phyloP scores from a whole-genome alignment of 148 eudicot genomes.

The Rhododendron williamsianum region DNA sequence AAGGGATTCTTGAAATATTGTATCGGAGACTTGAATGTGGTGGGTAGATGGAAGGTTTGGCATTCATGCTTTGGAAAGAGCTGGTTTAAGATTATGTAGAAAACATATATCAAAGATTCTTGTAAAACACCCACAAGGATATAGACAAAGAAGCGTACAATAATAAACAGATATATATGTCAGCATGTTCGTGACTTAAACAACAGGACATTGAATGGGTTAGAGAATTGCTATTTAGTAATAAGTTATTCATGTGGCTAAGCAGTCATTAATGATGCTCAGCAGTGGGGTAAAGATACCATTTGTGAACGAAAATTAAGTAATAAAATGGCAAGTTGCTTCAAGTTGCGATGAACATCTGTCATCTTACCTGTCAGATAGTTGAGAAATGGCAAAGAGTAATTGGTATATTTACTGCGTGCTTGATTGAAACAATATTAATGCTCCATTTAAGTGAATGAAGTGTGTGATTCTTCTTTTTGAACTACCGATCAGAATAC shows the following conservation, averaged over 20 bases:
- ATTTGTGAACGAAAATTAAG: background rate
- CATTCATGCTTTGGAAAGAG: background rate
- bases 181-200: background rate
- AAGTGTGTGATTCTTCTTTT: background rate
- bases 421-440: background rate
- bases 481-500: too few relatives aligned
- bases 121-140: background rate
- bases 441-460: background rate
- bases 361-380: background rate
- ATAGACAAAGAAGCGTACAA: background rate
- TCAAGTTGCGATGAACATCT: background rate
- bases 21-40: background rate
- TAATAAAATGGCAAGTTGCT: background rate
- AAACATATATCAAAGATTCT: background rate
- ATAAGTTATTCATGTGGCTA: background rate
- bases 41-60: background rate
- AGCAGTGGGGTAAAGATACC: background rate
- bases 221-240: background rate
- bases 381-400: background rate
- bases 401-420: background rate
- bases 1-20: background rate
- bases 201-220: background rate
- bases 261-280: background rate
- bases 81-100: background rate
- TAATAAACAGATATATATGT: background rate